These are phyloP conservation scores for Physcia stellaris DNA, from an alignment of 495 filamentous ascomycete species.

Conservation along the genomic window DNA sequence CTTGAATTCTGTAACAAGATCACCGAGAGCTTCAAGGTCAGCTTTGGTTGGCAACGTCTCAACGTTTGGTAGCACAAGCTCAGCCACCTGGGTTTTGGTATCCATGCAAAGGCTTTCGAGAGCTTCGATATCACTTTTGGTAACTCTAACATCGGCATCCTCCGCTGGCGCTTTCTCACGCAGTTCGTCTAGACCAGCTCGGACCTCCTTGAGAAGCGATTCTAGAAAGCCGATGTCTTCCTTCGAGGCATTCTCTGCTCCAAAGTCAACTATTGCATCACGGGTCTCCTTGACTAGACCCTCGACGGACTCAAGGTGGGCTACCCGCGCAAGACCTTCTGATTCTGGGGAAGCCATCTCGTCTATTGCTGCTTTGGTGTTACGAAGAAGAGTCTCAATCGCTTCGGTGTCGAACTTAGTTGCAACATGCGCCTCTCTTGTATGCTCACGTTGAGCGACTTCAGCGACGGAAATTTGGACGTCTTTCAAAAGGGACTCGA, in stretches of 20 bases:
- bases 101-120: conserved; percentile 68
- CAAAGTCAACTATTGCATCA: conserved; percentile 48
- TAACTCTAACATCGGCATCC: conserved; percentile 49
- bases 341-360: conserved; percentile 53
- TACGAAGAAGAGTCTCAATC: conserved; percentile 77
- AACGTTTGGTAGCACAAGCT: conserved; percentile 52
- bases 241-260: conserved; percentile 51
- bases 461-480: conserved; percentile 42
- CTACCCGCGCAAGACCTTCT: conserved; percentile 49
- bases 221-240: conserved; percentile 67
- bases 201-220: conserved; percentile 60
- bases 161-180: conserved; percentile 48
- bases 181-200: conserved; percentile 59
- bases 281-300: conserved; percentile 54
- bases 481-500: conserved; percentile 43
- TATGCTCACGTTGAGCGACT: conserved; percentile 28
- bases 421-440: conserved; percentile 27
- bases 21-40: conserved; percentile 50
- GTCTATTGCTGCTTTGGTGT: conserved; percentile 71
- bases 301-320: conserved; percentile 65
- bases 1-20: conserved; percentile 55
- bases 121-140: conserved; percentile 65
- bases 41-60: conserved; percentile 48
- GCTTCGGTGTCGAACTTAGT: conserved; percentile 67
- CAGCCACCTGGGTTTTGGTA: conserved; percentile 60